Evolutionary conservation across 1,139 yeast genomes (phyloP).

Genomic region (Taiozyma sp.): DNA sequence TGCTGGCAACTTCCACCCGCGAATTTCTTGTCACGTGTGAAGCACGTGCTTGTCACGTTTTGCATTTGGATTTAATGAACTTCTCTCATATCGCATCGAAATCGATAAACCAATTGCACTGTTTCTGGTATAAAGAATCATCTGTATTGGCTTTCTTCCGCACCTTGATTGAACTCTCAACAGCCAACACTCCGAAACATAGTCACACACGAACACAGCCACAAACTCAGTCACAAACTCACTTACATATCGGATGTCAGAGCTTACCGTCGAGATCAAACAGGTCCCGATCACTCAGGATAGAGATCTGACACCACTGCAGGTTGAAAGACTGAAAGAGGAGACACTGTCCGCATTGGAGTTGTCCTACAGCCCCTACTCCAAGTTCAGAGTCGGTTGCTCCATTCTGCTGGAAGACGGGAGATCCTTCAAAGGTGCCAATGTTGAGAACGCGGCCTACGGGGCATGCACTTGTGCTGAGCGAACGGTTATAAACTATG

Average conservation of each 20-base stretch:
- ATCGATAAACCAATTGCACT: too few species aligned
- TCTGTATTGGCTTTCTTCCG: background rate
- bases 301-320: background rate
- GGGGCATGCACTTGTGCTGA: slow-evolving; percentile 93
- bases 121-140: background rate
- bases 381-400: slow-evolving; percentile 86
- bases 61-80: too few species aligned
- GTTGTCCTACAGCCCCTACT: slow-evolving; percentile 74
- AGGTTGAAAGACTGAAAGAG: slow-evolving; percentile 4
- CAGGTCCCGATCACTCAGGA: background rate
- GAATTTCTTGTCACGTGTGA: background rate
- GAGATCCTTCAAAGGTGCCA: slow-evolving; percentile 63
- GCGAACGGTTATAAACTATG: slow-evolving; percentile 68
- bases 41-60: background rate
- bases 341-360: slow-evolving; percentile 36
- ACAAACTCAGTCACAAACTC: too few species aligned
- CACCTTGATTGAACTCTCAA: too few species aligned
- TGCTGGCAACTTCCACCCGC: background rate
- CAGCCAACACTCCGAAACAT: too few species aligned
- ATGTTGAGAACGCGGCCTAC: slow-evolving; percentile 89
- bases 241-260: background rate
- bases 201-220: too few species aligned
- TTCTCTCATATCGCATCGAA: too few species aligned
- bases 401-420: slow-evolving; percentile 53
- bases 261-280: background rate